phyloP scores from a whole-genome alignment of 306 rosid genomes.

The Lathyrus tuberosus region DNA sequence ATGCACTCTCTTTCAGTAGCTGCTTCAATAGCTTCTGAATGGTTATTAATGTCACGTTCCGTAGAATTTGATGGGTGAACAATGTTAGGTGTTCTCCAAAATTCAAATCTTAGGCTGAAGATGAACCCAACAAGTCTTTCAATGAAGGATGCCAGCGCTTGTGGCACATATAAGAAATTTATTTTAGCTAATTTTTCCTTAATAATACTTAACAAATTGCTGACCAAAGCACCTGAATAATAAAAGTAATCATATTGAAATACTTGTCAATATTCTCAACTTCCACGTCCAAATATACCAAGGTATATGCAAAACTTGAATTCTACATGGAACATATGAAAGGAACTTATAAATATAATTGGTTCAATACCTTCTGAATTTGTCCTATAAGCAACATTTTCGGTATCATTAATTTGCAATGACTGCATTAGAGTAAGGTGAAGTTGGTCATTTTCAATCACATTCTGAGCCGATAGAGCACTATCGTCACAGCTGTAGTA shows the following conservation, averaged over 20 bases:
- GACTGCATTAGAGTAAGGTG: conserved; percentile 43
- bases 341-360: conserved; percentile 25
- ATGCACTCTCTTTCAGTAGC: conserved; percentile 57
- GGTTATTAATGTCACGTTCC: conserved; percentile 46
- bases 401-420: conserved; percentile 35
- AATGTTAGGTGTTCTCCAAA: conserved; percentile 68
- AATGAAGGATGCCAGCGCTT: conserved; percentile 55
- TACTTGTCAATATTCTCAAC: conserved; percentile 23
- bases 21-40: conserved; percentile 53
- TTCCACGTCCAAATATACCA: conserved; percentile 23
- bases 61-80: conserved; percentile 58
- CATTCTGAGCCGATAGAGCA: conserved; percentile 46
- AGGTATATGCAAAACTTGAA: conserved; percentile 13
- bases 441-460: conserved; percentile 40
- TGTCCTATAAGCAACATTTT: conserved; percentile 40
- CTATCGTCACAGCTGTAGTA: conserved; percentile 85
- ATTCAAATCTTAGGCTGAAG: conserved; percentile 51
- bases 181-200: conserved; percentile 61
- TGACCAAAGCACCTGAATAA: conserved; percentile 54
- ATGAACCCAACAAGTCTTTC: conserved; percentile 58
- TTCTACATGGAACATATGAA: conserved; percentile 23
- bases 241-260: conserved; percentile 9
- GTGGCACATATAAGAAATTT: conserved; percentile 45
- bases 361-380: conserved; percentile 61
- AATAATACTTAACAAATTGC: conserved; percentile 44